Evolutionary conservation across 768 basidiomycete genomes (phyloP), one percentile per base, ranked within the genome.

Genomic region (Leucocoprinus birnbaumii): DNA sequence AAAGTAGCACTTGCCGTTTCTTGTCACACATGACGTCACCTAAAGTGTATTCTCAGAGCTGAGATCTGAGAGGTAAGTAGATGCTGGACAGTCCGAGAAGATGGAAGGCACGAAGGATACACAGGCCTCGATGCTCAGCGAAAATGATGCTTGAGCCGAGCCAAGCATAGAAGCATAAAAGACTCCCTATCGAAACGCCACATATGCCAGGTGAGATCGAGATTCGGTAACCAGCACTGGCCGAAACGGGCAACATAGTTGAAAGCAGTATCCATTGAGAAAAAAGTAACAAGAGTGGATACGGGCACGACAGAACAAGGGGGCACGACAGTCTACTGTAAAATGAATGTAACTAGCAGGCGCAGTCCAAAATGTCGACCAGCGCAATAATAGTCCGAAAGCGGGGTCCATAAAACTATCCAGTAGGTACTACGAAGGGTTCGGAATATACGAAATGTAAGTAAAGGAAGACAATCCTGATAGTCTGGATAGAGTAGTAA

Each of bases 371-470:
- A 34, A 13, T 10, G 26, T 21, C 31, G 43, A 21, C 46, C 19
- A 48, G 25, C 53, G 38, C 46, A 41, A 27, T 48, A 41, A 55
- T 21, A 16, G 38, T 55, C 53, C 53, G 11, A 31, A 31, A 31
- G 11, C 11, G 11, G 11, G 31, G 31, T 31, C 31, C 31, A 31
- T 31, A 48, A 41, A 41, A 55, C 45, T 55, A 48, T 55, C 53
- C 53, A 55, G 53, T 55, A 55, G 46, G 38, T 48, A 41, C 38
- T 47, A 55, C 42, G 42, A 22, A 34, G 19, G n/a, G 13, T 31
- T 31, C 31, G 27, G 48, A 25, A 53, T 55, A 49, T 55, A 48
- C 27, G 35, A 38, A 27, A 53, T 53, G 38, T 53, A 47, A 53
- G 52, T 53, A 53, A 47, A 53, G 25, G 31, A 47, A 55, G 40